phyloP scores from a whole-genome alignment of 768 basidiomycete species.

The Pulveroboletus sp. region DNA sequence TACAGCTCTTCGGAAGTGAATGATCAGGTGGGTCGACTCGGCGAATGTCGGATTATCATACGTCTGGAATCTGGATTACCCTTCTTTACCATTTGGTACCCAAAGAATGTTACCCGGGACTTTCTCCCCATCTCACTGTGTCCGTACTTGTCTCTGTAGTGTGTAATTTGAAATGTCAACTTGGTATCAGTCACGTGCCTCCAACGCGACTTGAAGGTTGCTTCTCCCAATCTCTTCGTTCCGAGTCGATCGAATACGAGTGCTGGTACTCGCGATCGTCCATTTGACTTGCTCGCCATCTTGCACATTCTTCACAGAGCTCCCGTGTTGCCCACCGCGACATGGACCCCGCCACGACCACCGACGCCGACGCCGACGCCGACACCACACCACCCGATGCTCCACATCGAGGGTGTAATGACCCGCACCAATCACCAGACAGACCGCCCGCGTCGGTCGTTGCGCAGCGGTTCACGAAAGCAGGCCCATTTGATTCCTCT shows the following conservation, averaged over 20 bases:
- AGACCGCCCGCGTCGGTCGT: conserved; percentile 40
- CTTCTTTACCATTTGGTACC: not conserved
- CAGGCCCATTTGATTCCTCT: conserved; percentile 28
- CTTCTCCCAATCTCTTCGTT: not conserved
- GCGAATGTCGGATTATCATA: not conserved
- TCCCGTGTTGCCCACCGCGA: not conserved
- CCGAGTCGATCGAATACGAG: conserved; percentile 19
- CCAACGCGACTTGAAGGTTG: conserved; percentile 30
- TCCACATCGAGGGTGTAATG: conserved; percentile 47
- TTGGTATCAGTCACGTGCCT: conserved; percentile 26
- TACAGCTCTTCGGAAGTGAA: not conserved
- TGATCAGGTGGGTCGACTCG: not conserved
- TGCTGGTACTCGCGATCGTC: not conserved
- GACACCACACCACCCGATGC: conserved; percentile 38
- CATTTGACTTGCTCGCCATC: not conserved
- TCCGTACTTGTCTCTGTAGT: not conserved
- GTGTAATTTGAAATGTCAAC: not conserved
- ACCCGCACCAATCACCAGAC: conserved; percentile 52
- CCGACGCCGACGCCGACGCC: no score
- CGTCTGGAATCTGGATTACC: not conserved
- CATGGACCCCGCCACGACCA: conserved; percentile 22
- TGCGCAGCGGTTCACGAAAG: conserved; percentile 29
- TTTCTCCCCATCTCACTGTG: conserved; percentile 7
- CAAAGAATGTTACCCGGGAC: not conserved
- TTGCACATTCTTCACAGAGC: not conserved